Base-by-base conservation (phyloP, 805 yeast genomes). In the Zygosaccharomyces kombuchaensis region DNA sequence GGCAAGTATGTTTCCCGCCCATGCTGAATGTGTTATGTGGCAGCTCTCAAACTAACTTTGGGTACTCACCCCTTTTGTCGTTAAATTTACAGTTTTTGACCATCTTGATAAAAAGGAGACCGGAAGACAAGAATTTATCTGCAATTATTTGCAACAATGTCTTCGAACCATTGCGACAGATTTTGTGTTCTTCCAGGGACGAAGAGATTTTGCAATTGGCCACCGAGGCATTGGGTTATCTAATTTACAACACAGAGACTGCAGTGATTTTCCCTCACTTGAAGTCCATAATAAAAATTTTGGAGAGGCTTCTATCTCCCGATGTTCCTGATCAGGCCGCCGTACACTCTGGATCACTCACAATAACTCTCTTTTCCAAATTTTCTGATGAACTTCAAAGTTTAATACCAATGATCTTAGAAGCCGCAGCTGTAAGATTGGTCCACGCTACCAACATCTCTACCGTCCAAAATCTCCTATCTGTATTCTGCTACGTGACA, bases 301-400 rank as follows among this genome's bases (percentile, higher is more conserved):
- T 93, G 13, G 71, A 74, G 26, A 77, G 81, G 56, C 77, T 88
- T 43, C 72, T 91, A 26, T 78, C 85, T 1, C 87, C 95, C 0
- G 72, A 73, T 6, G 70, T 86, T 46, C 76, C 84, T 12, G 97
- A 89, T 54, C 77, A 84, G 36, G 96, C 96, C 0, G 90, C 95
- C 1, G 73, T 82, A 66, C 83, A 85, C 47, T 77, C 87, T 36
- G 97, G 81, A 56, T 68, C 74, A 6, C 75, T 86, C 17, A 80
- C 85, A 2, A 71, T 77, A 9, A 75, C 83, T 0, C 69, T 84
- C 27, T 71, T 86, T 30, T 76, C 77, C 14, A 76, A 75, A 48
- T 81, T 75, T 52, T 69, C 75, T 3, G 54, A 53, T 13, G 68
- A 68, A 43, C 58, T 73, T 5, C 65, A 66, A 31, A 54, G 46